These are phyloP conservation scores for Paecilomyces sp. DNA, from an alignment of 2,329 filamentous ascomycete species.

Conservation along the genomic window DNA sequence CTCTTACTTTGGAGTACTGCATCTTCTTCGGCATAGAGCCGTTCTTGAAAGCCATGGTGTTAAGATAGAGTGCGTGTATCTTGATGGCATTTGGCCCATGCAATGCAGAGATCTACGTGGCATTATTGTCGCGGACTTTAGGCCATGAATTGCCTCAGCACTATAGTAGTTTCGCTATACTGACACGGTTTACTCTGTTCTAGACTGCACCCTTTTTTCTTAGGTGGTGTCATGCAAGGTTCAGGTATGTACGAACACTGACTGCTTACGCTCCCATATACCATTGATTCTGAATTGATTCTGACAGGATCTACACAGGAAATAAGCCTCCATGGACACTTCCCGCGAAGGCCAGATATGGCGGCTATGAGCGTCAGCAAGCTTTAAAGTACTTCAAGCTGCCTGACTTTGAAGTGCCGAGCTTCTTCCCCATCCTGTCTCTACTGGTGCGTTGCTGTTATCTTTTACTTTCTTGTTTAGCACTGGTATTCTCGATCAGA, in stretches of 20 bases:
- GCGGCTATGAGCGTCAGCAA: conserved; percentile 41
- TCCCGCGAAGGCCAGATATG: conserved; percentile 59
- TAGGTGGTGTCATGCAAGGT: conserved; percentile 58
- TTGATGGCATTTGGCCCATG: neutral
- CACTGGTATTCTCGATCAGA: neutral
- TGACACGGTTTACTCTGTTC: neutral
- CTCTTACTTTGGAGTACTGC: conserved; percentile 46
- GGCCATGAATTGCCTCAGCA: neutral
- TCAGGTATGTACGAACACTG: conserved; percentile 39
- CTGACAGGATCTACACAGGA: conserved; percentile 34
- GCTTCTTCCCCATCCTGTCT: conserved; percentile 50
- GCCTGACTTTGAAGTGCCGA: conserved; percentile 34
- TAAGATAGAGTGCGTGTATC: conserved; percentile 54
- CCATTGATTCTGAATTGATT: neutral
- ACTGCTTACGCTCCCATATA: neutral
- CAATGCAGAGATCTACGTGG: neutral
- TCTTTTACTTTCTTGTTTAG: conserved; percentile 19
- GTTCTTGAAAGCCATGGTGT: conserved; percentile 53
- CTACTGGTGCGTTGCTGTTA: conserved; percentile 40
- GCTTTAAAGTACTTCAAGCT: conserved; percentile 47
- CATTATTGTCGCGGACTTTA: neutral
- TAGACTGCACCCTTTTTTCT: conserved; percentile 65
- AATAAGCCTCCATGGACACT: conserved; percentile 71
- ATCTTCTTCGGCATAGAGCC: conserved; percentile 51
- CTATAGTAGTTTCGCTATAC: neutral